Percentiles rank a stretch among this genome's conserved stretches.
phyloP scores from a whole-genome alignment of 768 basidiomycete genomes.

The Mycena amicta region DNA sequence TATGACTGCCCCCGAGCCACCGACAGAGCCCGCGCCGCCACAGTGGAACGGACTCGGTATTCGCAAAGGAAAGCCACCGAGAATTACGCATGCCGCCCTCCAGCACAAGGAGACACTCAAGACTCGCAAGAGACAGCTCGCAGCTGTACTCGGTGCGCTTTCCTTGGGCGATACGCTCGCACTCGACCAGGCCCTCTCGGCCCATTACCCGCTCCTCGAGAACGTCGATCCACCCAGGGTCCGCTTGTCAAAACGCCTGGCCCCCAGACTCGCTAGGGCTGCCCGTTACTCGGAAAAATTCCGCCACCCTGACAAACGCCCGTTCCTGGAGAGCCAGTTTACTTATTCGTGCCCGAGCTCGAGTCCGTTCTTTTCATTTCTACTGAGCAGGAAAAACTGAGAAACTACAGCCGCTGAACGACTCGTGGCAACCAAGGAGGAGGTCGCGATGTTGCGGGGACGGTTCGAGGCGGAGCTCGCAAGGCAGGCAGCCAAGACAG shows the following conservation, averaged over 20 bases:
- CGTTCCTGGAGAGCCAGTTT: constrained; percentile 59
- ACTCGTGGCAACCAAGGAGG: constrained; percentile 65
- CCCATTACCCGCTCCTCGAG: constrained; percentile 40
- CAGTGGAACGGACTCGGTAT: constrained; percentile 19
- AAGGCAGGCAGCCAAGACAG: constrained; percentile 65
- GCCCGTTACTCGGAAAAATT: constrained; percentile 45
- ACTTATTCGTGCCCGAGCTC: constrained; percentile 62
- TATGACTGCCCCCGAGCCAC: constrained; percentile 26
- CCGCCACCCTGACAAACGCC: constrained; percentile 45
- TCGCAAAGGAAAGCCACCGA: constrained; percentile 51
- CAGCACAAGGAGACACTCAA: constrained; percentile 77
- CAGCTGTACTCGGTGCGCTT: constrained; percentile 66
- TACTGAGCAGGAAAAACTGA: constrained; percentile 11
- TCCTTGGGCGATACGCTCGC: constrained; percentile 72
- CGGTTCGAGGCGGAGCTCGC: constrained; percentile 77
- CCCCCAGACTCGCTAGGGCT: constrained; percentile 47
- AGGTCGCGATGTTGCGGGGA: constrained; percentile 64
- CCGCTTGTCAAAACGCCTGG: constrained; percentile 58
- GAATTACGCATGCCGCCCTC: constrained; percentile 67
- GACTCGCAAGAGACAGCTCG: constrained; percentile 69
- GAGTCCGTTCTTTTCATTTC: constrained; percentile 60
- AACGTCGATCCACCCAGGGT: constrained; percentile 35
- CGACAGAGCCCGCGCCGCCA: constrained; percentile 26
- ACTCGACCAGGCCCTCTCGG: constrained; percentile 75
- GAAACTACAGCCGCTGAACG: constrained; percentile 65